Evolutionary conservation across 306 rosid genomes (phyloP).

Genomic region (Rosa rugosa): DNA sequence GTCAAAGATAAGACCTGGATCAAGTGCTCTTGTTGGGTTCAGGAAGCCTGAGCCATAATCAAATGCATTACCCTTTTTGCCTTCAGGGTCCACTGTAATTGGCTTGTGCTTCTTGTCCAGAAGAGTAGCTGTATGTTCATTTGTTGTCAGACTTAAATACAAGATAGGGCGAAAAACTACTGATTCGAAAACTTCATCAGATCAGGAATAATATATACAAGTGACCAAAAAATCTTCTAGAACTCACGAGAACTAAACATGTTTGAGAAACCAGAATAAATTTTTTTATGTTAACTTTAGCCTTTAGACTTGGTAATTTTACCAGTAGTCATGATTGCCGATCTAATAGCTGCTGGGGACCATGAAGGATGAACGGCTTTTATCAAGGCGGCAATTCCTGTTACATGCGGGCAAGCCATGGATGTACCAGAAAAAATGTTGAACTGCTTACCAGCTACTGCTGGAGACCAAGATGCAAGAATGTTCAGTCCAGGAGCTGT

Average conservation of each 20-base stretch:
- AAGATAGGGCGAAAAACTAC: background rate
- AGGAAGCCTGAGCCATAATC: conserved; percentile 82
- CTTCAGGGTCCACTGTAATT: conserved; percentile 55
- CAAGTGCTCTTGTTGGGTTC: conserved; percentile 65
- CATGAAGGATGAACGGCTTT: conserved; percentile 75
- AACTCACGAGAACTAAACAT: background rate
- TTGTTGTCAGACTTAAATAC: conserved; percentile 28
- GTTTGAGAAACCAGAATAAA: background rate
- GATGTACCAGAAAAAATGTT: conserved; percentile 77
- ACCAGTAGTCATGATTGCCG: conserved; percentile 90
- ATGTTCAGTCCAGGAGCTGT: conserved; percentile 82
- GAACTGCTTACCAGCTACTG: conserved; percentile 46
- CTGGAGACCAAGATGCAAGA: conserved; percentile 87
- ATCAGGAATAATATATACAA: background rate
- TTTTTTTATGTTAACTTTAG: background rate
- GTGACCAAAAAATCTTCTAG: background rate
- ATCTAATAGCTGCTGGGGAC: conserved; percentile 72
- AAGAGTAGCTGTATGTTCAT: conserved; percentile 59
- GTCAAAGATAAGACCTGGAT: conserved; percentile 72
- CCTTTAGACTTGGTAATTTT: conserved; percentile 11
- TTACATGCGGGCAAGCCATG: conserved; percentile 84
- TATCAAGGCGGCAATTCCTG: conserved; percentile 76
- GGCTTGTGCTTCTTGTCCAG: conserved; percentile 58
- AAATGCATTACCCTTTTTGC: conserved; percentile 62
- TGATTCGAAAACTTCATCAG: background rate